phyloP scores from a whole-genome alignment of 2,329 filamentous ascomycete genomes.

The Fusarium goolgardi region DNA sequence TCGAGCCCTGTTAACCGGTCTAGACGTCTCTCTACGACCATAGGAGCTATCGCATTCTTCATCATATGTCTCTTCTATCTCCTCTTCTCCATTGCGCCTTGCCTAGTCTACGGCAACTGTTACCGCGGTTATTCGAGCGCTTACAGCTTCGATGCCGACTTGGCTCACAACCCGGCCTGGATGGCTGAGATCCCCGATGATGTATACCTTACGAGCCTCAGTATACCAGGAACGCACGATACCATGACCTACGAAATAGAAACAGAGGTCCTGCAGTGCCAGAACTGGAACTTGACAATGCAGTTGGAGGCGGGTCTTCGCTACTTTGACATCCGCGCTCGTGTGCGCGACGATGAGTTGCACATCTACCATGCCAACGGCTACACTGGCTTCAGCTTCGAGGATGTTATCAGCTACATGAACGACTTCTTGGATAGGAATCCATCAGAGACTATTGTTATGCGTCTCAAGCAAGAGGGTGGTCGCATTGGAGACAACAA shows the following conservation, averaged over 20 bases:
- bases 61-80: slow-evolving; percentile 47
- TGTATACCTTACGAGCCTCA: slow-evolving; percentile 57
- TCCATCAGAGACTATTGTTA: slow-evolving; percentile 60
- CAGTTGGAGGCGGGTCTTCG: slow-evolving; percentile 62
- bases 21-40: slow-evolving; percentile 39
- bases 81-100: slow-evolving; percentile 46
- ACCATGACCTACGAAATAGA: slow-evolving; percentile 61
- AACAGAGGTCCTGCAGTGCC: slow-evolving; percentile 56
- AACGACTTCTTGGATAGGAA: slow-evolving; percentile 59
- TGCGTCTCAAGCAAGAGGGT: slow-evolving; percentile 64
- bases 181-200: slow-evolving; percentile 58
- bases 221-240: slow-evolving; percentile 65
- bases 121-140: slow-evolving; percentile 48
- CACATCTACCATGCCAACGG: slow-evolving; percentile 61
- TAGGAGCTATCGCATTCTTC: slow-evolving; percentile 39
- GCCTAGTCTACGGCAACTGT: slow-evolving; percentile 46
- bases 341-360: slow-evolving; percentile 57
- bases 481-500: slow-evolving; percentile 51
- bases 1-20: slow-evolving; percentile 22
- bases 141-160: slow-evolving; percentile 58
- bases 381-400: slow-evolving; percentile 59
- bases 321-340: slow-evolving; percentile 62
- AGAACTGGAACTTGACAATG: slow-evolving; percentile 58
- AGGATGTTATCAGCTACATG: slow-evolving; percentile 57
- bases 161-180: slow-evolving; percentile 53